Percentiles rank a stretch among this genome's conserved stretches.
These are phyloP conservation scores for Cryptococcus sp. DNA, from an alignment of 1,284 basidiomycete species.

Conservation along the genomic window DNA sequence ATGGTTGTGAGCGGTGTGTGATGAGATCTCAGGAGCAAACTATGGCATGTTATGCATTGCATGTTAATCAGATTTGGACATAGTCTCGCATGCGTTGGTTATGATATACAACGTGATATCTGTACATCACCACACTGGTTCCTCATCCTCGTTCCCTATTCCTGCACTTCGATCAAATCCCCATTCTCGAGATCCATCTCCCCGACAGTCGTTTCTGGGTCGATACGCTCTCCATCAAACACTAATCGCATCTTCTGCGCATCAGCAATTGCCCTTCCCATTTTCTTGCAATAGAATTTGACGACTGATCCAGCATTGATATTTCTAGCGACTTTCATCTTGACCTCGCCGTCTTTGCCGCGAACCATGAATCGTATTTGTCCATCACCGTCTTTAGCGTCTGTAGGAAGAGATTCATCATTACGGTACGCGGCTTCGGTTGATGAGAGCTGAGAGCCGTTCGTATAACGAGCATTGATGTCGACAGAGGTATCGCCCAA, in stretches of 20 bases:
- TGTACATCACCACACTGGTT: neutral
- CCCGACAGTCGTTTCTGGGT: slow-evolving; percentile 15
- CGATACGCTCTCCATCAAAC: slow-evolving; percentile 34
- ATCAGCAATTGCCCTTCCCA: slow-evolving; percentile 6
- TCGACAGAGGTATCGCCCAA: neutral
- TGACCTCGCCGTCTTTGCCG: slow-evolving; percentile 3
- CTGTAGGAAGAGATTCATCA: no score
- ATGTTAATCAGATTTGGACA: no score
- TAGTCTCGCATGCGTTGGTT: no score
- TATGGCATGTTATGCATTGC: no score
- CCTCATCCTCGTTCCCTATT: neutral
- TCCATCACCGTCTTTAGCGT: no score
- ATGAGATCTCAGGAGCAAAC: no score
- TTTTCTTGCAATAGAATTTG: slow-evolving; percentile 24
- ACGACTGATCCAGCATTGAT: slow-evolving; percentile 15
- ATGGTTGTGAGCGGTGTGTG: no score
- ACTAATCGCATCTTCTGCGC: slow-evolving; percentile 16
- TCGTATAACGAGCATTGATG: neutral
- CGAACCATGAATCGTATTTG: neutral
- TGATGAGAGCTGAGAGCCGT: neutral
- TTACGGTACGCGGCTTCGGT: no score
- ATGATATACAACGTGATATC: neutral
- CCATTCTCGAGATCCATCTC: slow-evolving; percentile 36
- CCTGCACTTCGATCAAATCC: slow-evolving; percentile 31
- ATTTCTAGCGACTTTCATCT: slow-evolving; percentile 2